Percentiles rank a stretch among this genome's conserved stretches.
These are phyloP conservation scores for Aspergillus ellipticus DNA, from an alignment of 495 filamentous ascomycete species.

Conservation along the genomic window DNA sequence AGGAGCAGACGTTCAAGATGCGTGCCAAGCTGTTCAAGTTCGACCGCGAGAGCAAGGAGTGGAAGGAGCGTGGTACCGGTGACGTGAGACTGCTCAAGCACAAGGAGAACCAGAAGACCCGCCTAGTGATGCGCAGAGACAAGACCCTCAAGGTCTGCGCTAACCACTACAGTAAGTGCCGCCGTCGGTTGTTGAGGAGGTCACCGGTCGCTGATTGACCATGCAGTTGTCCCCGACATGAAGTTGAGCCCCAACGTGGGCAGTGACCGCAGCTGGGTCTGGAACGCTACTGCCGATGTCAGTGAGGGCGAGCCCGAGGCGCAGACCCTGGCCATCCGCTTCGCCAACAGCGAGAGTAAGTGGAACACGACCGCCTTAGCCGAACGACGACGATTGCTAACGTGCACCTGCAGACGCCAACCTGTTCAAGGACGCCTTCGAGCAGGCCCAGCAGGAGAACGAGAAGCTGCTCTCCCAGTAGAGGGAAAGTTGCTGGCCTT, in stretches of 20 bases:
- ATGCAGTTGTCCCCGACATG: slow-evolving; percentile 95
- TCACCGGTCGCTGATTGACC: slow-evolving; percentile 17
- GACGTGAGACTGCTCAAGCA: slow-evolving; percentile 97
- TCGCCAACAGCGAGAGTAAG: slow-evolving; percentile 97
- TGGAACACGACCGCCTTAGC: slow-evolving; percentile 5
- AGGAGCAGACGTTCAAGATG: slow-evolving; percentile 99
- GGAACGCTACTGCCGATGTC: slow-evolving; percentile 97
- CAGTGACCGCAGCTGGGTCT: slow-evolving; percentile 97
- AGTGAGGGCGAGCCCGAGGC: slow-evolving; percentile 97
- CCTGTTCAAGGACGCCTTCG: slow-evolving; percentile 94
- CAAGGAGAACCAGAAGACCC: slow-evolving; percentile 95
- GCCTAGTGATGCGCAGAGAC: slow-evolving; percentile 97
- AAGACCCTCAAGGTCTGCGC: slow-evolving; percentile 99
- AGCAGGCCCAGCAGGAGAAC: slow-evolving; percentile 97
- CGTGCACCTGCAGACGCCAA: slow-evolving; percentile 71
- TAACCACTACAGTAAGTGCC: slow-evolving; percentile 94
- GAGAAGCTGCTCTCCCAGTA: slow-evolving; percentile 70
- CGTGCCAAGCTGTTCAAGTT: slow-evolving; percentile 99
- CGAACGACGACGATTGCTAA: slow-evolving; percentile 7
- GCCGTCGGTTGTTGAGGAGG: background rate
- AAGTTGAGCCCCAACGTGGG: slow-evolving; percentile 97
- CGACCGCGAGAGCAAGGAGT: slow-evolving; percentile 82
- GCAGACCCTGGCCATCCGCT: slow-evolving; percentile 92
- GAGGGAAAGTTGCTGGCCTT: background rate
- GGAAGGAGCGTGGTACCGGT: slow-evolving; percentile 99